phyloP scores from a whole-genome alignment of 2,329 filamentous ascomycete species.

The Phialophora macrospora region DNA sequence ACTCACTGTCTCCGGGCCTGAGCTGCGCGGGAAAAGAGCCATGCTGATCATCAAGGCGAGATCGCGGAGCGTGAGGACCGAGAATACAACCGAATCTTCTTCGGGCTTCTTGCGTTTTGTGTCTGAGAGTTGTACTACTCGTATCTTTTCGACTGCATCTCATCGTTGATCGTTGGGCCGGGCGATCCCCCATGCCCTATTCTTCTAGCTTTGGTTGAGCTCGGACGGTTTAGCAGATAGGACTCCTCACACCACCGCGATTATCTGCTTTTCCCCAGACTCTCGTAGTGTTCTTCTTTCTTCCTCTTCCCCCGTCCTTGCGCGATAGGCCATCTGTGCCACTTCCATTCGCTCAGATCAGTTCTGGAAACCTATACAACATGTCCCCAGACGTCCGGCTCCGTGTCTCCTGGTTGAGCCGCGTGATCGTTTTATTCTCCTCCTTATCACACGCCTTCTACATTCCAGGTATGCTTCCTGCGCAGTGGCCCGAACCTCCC shows the following conservation, averaged over 20 bases:
- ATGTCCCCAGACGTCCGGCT: constrained; percentile 39
- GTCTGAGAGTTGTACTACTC: not conserved
- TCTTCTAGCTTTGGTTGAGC: constrained; percentile 16
- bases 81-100: not conserved
- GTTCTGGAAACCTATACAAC: constrained; percentile 33
- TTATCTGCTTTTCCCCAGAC: constrained; percentile 1
- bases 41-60: not conserved
- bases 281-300: not conserved
- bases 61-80: not conserved
- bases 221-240: constrained; percentile 16
- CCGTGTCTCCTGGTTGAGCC: constrained; percentile 42
- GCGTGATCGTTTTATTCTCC: constrained; percentile 54
- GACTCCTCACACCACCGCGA: constrained; percentile 9
- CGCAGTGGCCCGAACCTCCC: not conserved
- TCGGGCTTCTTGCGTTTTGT: constrained; percentile 8
- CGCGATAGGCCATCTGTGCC: constrained; percentile 56
- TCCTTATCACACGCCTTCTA: constrained; percentile 73
- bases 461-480: constrained; percentile 71
- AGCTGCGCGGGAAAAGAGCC: not conserved
- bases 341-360: constrained; percentile 55
- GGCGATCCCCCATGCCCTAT: constrained; percentile 11
- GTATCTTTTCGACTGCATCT: constrained; percentile 6
- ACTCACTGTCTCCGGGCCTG: not conserved
- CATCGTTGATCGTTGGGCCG: not conserved
- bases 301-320: constrained; percentile 18